Conservation (phyloP, 2,329 filamentous ascomycete genomes). For the Aspergillus sp. region DNA sequence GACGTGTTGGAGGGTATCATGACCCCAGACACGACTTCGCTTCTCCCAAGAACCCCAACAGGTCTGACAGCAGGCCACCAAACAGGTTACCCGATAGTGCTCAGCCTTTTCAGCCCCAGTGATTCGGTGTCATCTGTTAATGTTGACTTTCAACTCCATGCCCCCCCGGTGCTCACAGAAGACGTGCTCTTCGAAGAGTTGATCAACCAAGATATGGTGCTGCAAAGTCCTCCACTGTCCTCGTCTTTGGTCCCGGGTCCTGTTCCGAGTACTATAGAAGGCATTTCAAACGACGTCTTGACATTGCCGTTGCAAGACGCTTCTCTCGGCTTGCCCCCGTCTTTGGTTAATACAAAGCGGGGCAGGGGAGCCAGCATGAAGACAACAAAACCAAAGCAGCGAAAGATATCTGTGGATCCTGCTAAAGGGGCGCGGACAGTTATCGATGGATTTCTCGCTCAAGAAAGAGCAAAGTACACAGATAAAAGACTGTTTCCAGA, state of each 20-base stretch:
- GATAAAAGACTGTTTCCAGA: neutral
- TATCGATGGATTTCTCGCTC: neutral
- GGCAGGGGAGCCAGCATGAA: too few relatives aligned
- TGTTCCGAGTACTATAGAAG: neutral
- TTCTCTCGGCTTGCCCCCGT: too few relatives aligned
- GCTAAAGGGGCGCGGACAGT: neutral
- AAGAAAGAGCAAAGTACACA: slow-evolving; percentile 1
- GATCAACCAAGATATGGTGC: neutral
- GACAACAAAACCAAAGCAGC: too few relatives aligned
- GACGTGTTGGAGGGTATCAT: neutral
- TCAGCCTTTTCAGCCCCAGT: neutral
- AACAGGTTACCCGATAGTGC: neutral
- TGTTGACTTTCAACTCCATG: too few relatives aligned
- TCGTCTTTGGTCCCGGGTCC: neutral
- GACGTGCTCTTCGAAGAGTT: neutral
- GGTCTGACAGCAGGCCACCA: neutral
- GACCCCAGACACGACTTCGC: too few relatives aligned
- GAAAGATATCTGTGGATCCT: neutral
- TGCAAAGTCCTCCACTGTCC: neutral
- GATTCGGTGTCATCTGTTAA: too few relatives aligned
- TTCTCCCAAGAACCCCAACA: too few relatives aligned
- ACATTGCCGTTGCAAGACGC: too few relatives aligned
- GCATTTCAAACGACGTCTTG: too few relatives aligned
- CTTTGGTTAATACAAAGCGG: too few relatives aligned
- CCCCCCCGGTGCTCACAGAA: neutral